These are phyloP conservation scores for Sporothrix pallida DNA, from an alignment of 2,329 filamentous ascomycete species.

Conservation along the genomic window DNA sequence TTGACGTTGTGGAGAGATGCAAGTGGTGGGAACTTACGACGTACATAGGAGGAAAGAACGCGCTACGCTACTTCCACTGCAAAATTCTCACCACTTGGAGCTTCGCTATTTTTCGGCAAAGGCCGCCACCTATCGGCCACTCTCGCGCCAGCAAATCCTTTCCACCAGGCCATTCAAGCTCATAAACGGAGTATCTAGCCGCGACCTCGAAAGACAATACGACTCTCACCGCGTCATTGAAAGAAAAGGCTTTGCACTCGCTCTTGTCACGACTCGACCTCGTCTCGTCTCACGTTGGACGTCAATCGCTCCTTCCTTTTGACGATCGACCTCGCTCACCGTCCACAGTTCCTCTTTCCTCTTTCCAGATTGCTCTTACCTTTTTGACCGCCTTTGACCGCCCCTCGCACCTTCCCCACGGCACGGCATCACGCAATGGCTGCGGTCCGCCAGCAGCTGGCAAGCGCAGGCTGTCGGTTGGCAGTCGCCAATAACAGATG, in stretches of 20 bases:
- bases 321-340: too few relatives aligned
- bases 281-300: background rate
- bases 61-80: too few relatives aligned
- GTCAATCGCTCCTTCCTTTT: constrained; percentile 12
- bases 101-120: constrained; percentile 21
- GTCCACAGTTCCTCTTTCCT: too few relatives aligned
- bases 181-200: too few relatives aligned
- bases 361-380: too few relatives aligned
- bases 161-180: too few relatives aligned
- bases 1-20: background rate
- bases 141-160: background rate
- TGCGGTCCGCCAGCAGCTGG: constrained; percentile 26
- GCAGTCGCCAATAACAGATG: background rate
- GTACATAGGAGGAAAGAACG: too few relatives aligned
- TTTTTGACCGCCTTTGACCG: background rate
- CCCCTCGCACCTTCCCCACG: background rate
- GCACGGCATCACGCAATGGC: background rate
- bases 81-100: constrained; percentile 14
- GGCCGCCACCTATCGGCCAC: constrained; percentile 4
- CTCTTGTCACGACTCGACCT: background rate
- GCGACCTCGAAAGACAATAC: background rate
- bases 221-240: background rate
- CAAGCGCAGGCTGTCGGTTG: constrained; percentile 3
- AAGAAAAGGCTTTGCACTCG: too few relatives aligned
- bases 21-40: background rate